These are phyloP conservation scores for Rhytidiadelphus loreus DNA, from an alignment of 225 moss, liverwort and hornwort genomes.

Conservation along the genomic window DNA sequence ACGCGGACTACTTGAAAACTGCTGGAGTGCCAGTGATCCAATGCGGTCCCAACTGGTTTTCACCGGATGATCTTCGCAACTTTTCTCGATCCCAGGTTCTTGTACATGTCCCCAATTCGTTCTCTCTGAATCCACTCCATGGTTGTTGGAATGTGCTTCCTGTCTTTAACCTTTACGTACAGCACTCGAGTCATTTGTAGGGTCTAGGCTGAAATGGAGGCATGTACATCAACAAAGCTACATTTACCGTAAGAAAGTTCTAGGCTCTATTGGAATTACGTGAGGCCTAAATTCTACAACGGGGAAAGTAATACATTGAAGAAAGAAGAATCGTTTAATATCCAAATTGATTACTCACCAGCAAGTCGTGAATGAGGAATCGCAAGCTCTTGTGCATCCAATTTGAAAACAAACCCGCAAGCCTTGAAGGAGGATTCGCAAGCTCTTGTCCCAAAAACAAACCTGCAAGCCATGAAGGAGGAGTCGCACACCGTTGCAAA, in stretches of 20 bases:
- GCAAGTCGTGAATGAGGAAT: neutral
- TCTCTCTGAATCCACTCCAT: neutral
- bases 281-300: neutral
- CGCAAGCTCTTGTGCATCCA: neutral
- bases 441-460: neutral
- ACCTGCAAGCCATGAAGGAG: neutral
- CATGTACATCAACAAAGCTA: neutral
- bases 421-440: neutral
- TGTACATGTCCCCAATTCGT: neutral
- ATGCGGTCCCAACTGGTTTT: conserved; percentile 37
- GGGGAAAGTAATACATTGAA: no score
- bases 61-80: conserved; percentile 22
- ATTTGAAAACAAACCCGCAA: neutral
- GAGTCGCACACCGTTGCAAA: neutral
- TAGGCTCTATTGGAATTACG: neutral
- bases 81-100: conserved; percentile 65
- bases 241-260: neutral
- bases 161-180: neutral
- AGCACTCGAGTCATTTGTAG: neutral
- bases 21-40: conserved; percentile 44
- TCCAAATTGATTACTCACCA: no score
- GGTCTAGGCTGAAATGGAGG: neutral
- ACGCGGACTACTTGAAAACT: conserved; percentile 63
- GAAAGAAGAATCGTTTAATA: neutral
- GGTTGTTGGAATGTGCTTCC: neutral